Evolutionary conservation across 495 filamentous ascomycete genomes (phyloP).

Genomic region (Cudoniella acicularis): DNA sequence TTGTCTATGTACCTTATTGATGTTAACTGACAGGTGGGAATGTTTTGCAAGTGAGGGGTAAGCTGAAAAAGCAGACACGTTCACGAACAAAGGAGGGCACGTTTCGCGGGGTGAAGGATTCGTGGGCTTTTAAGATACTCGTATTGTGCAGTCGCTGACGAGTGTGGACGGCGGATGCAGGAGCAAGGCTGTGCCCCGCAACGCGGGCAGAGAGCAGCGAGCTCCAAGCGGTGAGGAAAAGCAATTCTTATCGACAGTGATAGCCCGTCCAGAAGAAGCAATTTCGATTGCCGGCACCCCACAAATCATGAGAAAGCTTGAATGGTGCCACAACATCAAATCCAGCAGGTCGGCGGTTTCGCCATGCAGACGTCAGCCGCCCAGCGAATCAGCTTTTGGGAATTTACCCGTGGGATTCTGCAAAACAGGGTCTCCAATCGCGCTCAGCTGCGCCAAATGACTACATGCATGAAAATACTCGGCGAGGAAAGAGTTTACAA

Average conservation of each 20-base stretch:
- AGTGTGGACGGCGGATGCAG: not conserved
- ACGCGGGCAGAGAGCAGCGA: not conserved
- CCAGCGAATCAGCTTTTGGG: not conserved
- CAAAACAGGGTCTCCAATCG: not conserved
- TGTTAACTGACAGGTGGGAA: not conserved
- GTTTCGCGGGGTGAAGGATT: not conserved
- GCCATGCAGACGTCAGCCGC: too few species aligned
- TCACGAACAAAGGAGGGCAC: not conserved
- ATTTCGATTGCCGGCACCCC: not conserved
- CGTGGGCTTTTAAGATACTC: too few species aligned
- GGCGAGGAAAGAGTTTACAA: not conserved
- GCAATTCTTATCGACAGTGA: not conserved
- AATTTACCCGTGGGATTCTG: not conserved
- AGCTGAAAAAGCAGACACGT: not conserved
- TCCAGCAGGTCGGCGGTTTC: not conserved
- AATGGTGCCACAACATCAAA: not conserved
- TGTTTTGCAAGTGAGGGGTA: not conserved
- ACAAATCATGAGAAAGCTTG: constrained; percentile 3
- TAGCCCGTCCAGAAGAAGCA: constrained; percentile 1
- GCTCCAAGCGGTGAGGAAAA: not conserved
- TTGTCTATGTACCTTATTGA: not conserved
- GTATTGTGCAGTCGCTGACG: not conserved
- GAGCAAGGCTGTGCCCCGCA: not conserved
- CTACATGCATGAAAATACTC: not conserved
- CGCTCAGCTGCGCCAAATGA: not conserved